Evolutionary conservation across 345 rosid genomes (phyloP).

Genomic region (Alliaria petiolata): DNA sequence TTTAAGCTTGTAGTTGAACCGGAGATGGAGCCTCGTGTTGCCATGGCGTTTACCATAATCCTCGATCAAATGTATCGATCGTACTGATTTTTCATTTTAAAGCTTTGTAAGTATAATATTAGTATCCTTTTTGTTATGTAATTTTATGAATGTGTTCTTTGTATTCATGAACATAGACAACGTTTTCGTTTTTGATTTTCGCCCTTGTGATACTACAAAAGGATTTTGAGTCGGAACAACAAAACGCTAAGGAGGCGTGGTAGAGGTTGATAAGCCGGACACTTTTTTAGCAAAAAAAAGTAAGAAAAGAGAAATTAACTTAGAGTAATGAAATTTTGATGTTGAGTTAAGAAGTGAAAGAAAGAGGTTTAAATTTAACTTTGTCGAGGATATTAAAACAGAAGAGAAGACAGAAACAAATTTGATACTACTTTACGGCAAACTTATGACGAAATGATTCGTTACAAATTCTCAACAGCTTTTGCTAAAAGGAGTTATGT

Average conservation of each 20-base stretch:
- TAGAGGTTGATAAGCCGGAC: not conserved
- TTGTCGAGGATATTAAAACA: too few relatives aligned
- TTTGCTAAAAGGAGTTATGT: too few relatives aligned
- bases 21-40: conserved; percentile 51
- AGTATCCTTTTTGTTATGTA: conserved; percentile 13
- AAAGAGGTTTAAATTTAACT: too few relatives aligned
- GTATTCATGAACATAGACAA: not conserved
- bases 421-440: too few relatives aligned
- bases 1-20: conserved; percentile 68
- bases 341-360: too few relatives aligned
- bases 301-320: too few relatives aligned
- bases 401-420: too few relatives aligned
- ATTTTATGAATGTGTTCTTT: conserved; percentile 9
- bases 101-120: conserved; percentile 10
- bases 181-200: not conserved
- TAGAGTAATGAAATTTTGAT: too few relatives aligned
- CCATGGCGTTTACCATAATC: conserved; percentile 83
- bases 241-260: not conserved
- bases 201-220: not conserved
- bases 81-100: conserved; percentile 11
- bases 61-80: conserved; percentile 92
- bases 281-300: too few relatives aligned
- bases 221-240: not conserved
- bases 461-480: too few relatives aligned
- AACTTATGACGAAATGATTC: too few relatives aligned